A percentile compares a stretch with the other conserved stretches of the same genome.
Evolutionary conservation across 2,329 filamentous ascomycete species (phyloP).

Genomic region (Beauveria rudraprayagi): DNA sequence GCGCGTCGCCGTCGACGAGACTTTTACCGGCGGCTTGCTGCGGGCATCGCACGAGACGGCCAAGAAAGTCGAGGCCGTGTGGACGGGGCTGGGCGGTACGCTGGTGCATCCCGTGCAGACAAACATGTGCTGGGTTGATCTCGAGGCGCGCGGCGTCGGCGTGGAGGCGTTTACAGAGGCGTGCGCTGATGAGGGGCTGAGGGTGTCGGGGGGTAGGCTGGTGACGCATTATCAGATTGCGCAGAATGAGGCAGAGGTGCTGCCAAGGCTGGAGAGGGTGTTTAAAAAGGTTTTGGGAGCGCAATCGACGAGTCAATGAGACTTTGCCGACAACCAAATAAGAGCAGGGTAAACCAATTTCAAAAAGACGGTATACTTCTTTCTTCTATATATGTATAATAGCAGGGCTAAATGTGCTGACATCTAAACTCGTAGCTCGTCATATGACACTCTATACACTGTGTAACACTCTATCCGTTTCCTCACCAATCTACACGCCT

Average conservation of each 20-base stretch:
- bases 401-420: too few relatives aligned
- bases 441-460: too few relatives aligned
- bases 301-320: too few relatives aligned
- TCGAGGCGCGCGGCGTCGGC: slow-evolving; percentile 49
- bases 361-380: too few relatives aligned
- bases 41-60: slow-evolving; percentile 54
- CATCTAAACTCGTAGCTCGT: too few relatives aligned
- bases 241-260: slow-evolving; percentile 48
- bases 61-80: slow-evolving; percentile 57
- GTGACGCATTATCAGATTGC: slow-evolving; percentile 55
- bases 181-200: slow-evolving; percentile 34
- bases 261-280: slow-evolving; percentile 47
- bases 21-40: slow-evolving; percentile 50
- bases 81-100: slow-evolving; percentile 62
- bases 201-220: slow-evolving; percentile 31
- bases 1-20: slow-evolving; percentile 53
- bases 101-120: slow-evolving; percentile 66
- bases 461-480: too few relatives aligned
- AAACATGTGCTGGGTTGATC: slow-evolving; percentile 87
- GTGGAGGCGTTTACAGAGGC: slow-evolving; percentile 30
- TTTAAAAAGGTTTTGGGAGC: slow-evolving; percentile 33
- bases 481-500: too few relatives aligned
- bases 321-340: too few relatives aligned
- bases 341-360: too few relatives aligned
- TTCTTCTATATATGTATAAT: too few relatives aligned